A percentile compares a stretch with the other conserved stretches of the same genome.
Conservation (phyloP, 306 rosid species). For the Adenanthera pavonina region DNA sequence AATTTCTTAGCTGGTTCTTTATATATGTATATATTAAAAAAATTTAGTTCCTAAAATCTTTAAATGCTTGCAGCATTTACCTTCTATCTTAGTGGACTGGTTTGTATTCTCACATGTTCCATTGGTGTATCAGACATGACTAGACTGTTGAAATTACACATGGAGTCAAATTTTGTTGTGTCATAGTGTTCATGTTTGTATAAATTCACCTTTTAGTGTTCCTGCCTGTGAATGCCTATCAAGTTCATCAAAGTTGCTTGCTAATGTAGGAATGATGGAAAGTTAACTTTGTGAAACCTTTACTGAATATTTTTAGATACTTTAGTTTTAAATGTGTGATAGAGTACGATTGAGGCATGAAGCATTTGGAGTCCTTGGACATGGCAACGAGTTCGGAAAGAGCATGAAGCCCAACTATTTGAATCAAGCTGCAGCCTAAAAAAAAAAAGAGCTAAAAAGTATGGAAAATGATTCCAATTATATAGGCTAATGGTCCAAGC, state of each 20-base stretch:
- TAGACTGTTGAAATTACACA: background rate
- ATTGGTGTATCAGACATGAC: background rate
- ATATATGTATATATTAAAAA: background rate
- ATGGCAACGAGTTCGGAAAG: too few relatives aligned
- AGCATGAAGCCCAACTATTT: too few relatives aligned
- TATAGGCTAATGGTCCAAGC: too few relatives aligned
- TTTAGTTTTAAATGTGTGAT: too few relatives aligned
- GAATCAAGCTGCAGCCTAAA: too few relatives aligned
- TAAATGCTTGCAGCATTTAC: background rate
- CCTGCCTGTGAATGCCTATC: background rate
- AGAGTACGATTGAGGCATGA: too few relatives aligned
- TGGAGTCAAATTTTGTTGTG: background rate
- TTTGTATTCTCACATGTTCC: background rate
- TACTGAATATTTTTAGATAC: slow-evolving; percentile 27
- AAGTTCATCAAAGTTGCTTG: slow-evolving; percentile 31
- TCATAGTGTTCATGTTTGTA: background rate
- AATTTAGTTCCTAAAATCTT: background rate
- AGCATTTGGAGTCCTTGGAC: too few relatives aligned
- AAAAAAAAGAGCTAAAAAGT: too few relatives aligned
- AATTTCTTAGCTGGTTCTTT: background rate
- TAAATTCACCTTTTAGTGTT: background rate
- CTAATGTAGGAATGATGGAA: slow-evolving; percentile 27
- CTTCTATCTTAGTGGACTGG: background rate
- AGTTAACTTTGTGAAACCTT: slow-evolving; percentile 5
- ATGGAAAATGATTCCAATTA: too few relatives aligned